phyloP scores from a whole-genome alignment of 2,329 filamentous ascomycete species.

The Aspergillus fumigatiaffinis region DNA sequence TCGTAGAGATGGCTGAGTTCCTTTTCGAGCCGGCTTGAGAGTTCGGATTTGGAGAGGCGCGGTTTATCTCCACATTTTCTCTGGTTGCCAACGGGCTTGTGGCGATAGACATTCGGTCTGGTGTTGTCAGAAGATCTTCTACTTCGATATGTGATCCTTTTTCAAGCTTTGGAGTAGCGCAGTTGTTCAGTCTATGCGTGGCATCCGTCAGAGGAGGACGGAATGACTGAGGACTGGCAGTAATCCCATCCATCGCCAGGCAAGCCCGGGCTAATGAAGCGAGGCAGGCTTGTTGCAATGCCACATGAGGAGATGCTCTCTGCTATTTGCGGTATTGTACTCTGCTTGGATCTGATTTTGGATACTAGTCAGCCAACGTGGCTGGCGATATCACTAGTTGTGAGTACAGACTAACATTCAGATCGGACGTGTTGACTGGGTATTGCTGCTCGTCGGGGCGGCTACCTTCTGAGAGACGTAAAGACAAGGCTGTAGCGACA shows the following conservation, averaged over 20 bases:
- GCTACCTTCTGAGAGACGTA: not conserved
- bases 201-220: conserved; percentile 47
- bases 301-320: not conserved
- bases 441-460: not conserved
- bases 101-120: conserved; percentile 25
- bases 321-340: too few relatives aligned
- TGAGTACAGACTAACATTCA: not conserved
- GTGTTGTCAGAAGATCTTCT: conserved; percentile 16
- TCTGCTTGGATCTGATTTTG: not conserved
- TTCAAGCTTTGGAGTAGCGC: conserved; percentile 23
- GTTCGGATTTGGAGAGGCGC: conserved; percentile 50
- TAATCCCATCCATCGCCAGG: conserved; percentile 22
- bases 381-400: not conserved
- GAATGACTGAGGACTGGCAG: conserved; percentile 13
- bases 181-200: conserved; percentile 47
- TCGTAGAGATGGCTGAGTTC: conserved; percentile 52
- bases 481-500: not conserved
- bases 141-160: conserved; percentile 9
- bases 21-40: conserved; percentile 47
- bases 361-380: not conserved
- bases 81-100: conserved; percentile 24
- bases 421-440: not conserved
- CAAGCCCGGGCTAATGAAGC: conserved; percentile 9
- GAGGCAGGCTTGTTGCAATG: conserved; percentile 10
- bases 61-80: conserved; percentile 46